A percentile compares a stretch with the other conserved stretches of the same genome.
These are phyloP conservation scores for Anthracocystis walkeri DNA, from an alignment of 1,284 basidiomycete species.

Conservation along the genomic window DNA sequence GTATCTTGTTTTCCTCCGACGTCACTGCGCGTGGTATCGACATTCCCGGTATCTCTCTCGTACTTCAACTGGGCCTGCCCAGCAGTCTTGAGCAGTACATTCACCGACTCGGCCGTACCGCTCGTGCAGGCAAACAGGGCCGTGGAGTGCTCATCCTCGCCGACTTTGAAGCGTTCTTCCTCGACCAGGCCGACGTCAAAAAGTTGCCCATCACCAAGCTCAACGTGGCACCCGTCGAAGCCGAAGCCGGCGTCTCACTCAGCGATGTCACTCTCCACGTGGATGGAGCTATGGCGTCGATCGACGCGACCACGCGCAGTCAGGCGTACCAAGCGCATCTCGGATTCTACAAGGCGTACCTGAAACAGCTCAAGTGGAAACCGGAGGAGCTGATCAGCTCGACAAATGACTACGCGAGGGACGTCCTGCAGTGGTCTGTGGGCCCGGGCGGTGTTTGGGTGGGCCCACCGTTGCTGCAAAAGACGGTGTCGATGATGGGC, in stretches of 20 bases:
- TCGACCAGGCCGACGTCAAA: slow-evolving; percentile 71
- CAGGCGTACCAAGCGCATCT: slow-evolving; percentile 74
- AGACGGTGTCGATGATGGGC: slow-evolving; percentile 76
- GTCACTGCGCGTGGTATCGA: slow-evolving; percentile 87
- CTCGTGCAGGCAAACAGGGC: slow-evolving; percentile 72
- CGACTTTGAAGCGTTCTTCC: slow-evolving; percentile 75
- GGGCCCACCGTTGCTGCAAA: slow-evolving; percentile 72
- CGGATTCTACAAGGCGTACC: slow-evolving; percentile 75
- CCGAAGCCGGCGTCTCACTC: slow-evolving; percentile 15
- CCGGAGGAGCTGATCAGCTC: slow-evolving; percentile 71
- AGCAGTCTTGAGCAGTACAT: slow-evolving; percentile 63
- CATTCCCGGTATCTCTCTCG: slow-evolving; percentile 71
- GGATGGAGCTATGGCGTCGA: slow-evolving; percentile 61
- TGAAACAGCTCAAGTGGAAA: slow-evolving; percentile 72
- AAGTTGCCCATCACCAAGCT: slow-evolving; percentile 69
- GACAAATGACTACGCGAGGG: slow-evolving; percentile 71
- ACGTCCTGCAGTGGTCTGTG: slow-evolving; percentile 40
- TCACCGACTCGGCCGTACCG: slow-evolving; percentile 73
- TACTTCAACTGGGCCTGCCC: slow-evolving; percentile 74
- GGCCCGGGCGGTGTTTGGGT: slow-evolving; percentile 61
- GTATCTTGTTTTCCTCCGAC: slow-evolving; percentile 85
- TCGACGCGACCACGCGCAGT: slow-evolving; percentile 51
- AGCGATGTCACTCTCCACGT: slow-evolving; percentile 11
- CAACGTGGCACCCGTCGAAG: slow-evolving; percentile 21
- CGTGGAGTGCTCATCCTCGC: slow-evolving; percentile 76